phyloP scores from a whole-genome alignment of 176 grass and related monocot genomes.

The Miscanthus lutarioriparius region DNA sequence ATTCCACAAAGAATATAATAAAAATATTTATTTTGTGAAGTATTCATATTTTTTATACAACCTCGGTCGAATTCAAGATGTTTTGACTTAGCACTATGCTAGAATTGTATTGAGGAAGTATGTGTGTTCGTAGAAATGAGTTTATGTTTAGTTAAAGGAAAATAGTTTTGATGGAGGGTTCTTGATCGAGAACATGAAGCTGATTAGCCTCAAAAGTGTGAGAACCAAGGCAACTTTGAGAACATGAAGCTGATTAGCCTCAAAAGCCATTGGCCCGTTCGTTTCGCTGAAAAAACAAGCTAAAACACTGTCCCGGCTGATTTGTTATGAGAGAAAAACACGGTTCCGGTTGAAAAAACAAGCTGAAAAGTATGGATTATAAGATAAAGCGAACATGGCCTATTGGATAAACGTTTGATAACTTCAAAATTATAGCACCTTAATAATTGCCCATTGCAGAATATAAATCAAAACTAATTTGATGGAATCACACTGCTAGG shows the following conservation, averaged over 20 bases:
- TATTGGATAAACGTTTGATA: too few species aligned
- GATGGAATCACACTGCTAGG: background rate
- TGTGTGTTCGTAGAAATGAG: background rate
- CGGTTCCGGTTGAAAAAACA: too few species aligned
- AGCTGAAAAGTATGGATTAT: too few species aligned
- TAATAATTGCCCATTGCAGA: background rate
- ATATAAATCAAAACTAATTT: background rate
- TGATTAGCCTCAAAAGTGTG: background rate
- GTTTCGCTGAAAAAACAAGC: too few species aligned
- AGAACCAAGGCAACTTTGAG: background rate
- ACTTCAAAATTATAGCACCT: background rate
- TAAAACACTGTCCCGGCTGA: too few species aligned
- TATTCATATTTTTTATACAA: background rate
- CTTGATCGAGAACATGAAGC: background rate
- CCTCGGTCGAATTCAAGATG: background rate
- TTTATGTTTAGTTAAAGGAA: too few species aligned
- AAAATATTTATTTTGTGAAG: background rate
- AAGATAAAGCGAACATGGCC: too few species aligned
- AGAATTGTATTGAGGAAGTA: background rate
- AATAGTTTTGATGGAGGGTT: background rate
- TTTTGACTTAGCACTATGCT: background rate
- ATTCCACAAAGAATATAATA: background rate
- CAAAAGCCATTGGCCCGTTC: too few species aligned
- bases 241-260: too few species aligned
- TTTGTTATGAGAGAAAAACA: too few species aligned